Base-by-base conservation (phyloP, 371 early-diverging fungal species). In the Mortierella sp. region DNA sequence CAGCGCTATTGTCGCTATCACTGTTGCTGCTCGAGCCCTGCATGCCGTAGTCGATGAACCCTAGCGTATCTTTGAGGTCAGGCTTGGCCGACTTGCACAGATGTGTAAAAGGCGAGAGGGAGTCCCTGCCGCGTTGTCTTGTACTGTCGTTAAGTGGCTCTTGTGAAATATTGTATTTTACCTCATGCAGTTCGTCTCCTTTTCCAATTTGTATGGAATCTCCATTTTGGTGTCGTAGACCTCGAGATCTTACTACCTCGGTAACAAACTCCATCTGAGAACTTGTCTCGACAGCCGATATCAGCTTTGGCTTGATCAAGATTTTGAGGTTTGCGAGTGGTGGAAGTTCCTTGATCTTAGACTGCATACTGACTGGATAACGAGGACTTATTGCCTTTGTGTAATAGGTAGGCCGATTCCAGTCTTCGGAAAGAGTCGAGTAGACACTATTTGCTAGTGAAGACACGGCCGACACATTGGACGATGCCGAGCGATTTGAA, bases 391-490 rank as follows among this genome's bases (percentile, higher is more conserved):
- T 76, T 43, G 76, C 62, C 21, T 43, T 65, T 4, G 61, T 53
- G 38, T 53, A 76, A 55, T 66, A 76, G 9, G 57, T n/a, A 0
- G 76, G 70, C 5, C 76, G 60, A 19, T 69, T 60, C 76, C 76
- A 76, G n/a, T 66, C 66, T 24, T 70, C 76, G 5, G 70, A 76
- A 36, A 76, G 58, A 13, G 58, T 47, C 19, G 75, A 70, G 48
- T 75, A 75, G 58, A 75, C 62, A 16, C 75, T 75, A 50, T 65
- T 64, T 10, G 70, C 65, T 22, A 65, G n/a, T 40, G 70, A 69
- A 0, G 76, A 75, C 19, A 24, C 55, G 0, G 61, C 41, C 4
- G 74, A 72, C 3, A 47, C 4, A 21, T 21, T 40, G 58, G 40
- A 59, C 19, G 7, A 45, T 21, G 41, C 61, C 28, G 60, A 65